These are phyloP conservation scores for Oryza longistaminata DNA, from an alignment of 176 grass and related monocot species.

Conservation along the genomic window DNA sequence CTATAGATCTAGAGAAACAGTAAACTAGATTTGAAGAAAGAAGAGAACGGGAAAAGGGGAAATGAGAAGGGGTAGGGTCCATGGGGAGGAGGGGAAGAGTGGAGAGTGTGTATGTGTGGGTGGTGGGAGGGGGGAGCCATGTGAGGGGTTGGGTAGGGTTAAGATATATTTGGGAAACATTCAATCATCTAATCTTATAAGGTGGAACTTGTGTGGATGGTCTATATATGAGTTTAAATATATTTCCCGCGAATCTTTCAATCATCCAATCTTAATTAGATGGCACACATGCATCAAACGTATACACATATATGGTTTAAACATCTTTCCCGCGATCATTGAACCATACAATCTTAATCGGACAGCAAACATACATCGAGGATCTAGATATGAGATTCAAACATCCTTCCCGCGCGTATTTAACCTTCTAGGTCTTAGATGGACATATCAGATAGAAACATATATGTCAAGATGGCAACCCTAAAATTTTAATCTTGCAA, in stretches of 20 bases:
- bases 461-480: background rate
- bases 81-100: too few species aligned
- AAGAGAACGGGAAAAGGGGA: too few species aligned
- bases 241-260: background rate
- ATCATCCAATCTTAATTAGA: background rate
- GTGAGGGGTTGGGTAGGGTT: too few species aligned
- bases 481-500: too few species aligned
- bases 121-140: too few species aligned
- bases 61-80: too few species aligned
- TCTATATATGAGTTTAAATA: background rate
- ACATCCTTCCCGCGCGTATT: background rate
- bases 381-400: background rate
- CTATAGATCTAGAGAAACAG: too few species aligned
- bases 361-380: background rate
- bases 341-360: background rate
- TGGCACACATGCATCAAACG: background rate
- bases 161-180: too few species aligned
- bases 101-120: too few species aligned
- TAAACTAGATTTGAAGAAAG: too few species aligned
- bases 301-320: background rate
- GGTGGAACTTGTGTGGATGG: too few species aligned
- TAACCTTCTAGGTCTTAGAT: background rate
- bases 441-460: background rate
- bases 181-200: too few species aligned
- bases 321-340: background rate